Conservation (phyloP, 2,329 filamentous ascomycete genomes). For the Pezicula radicicola region DNA sequence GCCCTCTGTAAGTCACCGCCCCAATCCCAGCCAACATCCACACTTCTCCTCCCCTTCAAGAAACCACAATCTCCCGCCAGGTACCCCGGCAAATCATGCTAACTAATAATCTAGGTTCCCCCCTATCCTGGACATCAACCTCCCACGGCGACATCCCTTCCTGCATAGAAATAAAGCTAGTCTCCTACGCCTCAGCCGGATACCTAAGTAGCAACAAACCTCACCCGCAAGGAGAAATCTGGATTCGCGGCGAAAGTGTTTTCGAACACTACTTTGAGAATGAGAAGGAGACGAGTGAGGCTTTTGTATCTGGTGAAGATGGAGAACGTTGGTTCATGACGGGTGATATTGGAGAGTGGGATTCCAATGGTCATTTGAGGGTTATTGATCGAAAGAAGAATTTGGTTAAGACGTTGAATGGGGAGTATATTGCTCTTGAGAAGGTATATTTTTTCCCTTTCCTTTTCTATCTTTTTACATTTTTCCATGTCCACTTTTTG, state of each 20-base stretch:
- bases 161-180: slow-evolving; percentile 81
- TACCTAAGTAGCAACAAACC: slow-evolving; percentile 64
- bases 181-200: slow-evolving; percentile 80
- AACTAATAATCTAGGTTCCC: slow-evolving; percentile 43
- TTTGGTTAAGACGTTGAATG: slow-evolving; percentile 87
- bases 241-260: slow-evolving; percentile 75
- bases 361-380: slow-evolving; percentile 66
- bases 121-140: slow-evolving; percentile 73
- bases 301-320: slow-evolving; percentile 48
- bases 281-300: slow-evolving; percentile 75
- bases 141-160: slow-evolving; percentile 75
- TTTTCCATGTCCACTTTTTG: no score
- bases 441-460: slow-evolving; percentile 43
- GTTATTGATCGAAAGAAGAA: slow-evolving; percentile 91
- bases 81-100: no score
- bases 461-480: slow-evolving; percentile 3
- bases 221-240: slow-evolving; percentile 82
- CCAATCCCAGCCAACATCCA: no score
- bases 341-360: slow-evolving; percentile 79
- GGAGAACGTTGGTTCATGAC: slow-evolving; percentile 83
- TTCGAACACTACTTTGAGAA: slow-evolving; percentile 78
- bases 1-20: slow-evolving; percentile 47
- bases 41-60: no score
- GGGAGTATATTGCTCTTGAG: slow-evolving; percentile 95
- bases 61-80: no score